These are phyloP conservation scores for Xylariaceae sp. DNA, from an alignment of 2,329 filamentous ascomycete genomes.

Conservation along the genomic window DNA sequence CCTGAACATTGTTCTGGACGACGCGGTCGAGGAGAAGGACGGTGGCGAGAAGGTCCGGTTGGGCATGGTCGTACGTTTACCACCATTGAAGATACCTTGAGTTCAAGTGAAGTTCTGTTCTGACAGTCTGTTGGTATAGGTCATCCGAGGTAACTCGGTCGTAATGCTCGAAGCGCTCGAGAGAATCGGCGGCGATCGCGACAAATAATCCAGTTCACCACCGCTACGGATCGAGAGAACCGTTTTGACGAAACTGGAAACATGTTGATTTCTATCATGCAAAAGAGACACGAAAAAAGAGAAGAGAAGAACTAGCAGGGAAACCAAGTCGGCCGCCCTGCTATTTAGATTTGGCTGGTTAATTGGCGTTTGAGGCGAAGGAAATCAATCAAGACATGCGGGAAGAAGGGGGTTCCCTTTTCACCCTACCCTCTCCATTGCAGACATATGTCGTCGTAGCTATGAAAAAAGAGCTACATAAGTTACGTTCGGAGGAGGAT, in stretches of 20 bases:
- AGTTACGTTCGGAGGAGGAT: neutral
- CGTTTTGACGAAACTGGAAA: constrained; percentile 4
- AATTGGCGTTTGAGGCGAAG: constrained; percentile 20
- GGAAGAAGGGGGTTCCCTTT: neutral
- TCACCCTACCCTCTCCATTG: too few relatives aligned
- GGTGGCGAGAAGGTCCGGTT: constrained; percentile 85
- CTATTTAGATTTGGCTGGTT: constrained; percentile 8
- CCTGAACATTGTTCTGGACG: constrained; percentile 95
- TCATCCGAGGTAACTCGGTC: constrained; percentile 95
- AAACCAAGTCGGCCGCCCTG: constrained; percentile 1
- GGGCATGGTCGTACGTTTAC: constrained; percentile 79
- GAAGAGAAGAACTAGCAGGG: neutral
- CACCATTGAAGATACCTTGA: neutral
- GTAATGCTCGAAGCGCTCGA: constrained; percentile 90
- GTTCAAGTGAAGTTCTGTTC: constrained; percentile 6
- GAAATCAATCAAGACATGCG: constrained; percentile 6
- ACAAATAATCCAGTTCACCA: constrained; percentile 25
- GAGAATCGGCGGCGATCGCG: constrained; percentile 57
- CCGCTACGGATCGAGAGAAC: constrained; percentile 4
- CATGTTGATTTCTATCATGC: constrained; percentile 19
- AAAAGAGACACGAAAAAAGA: neutral
- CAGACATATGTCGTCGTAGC: neutral
- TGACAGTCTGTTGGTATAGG: constrained; percentile 44
- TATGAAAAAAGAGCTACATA: neutral
- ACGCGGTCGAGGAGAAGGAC: constrained; percentile 90